A percentile compares a stretch with the other conserved stretches of the same genome.
These are phyloP conservation scores for Mollisia scopiformis DNA, from an alignment of 2,329 filamentous ascomycete species.

Conservation along the genomic window DNA sequence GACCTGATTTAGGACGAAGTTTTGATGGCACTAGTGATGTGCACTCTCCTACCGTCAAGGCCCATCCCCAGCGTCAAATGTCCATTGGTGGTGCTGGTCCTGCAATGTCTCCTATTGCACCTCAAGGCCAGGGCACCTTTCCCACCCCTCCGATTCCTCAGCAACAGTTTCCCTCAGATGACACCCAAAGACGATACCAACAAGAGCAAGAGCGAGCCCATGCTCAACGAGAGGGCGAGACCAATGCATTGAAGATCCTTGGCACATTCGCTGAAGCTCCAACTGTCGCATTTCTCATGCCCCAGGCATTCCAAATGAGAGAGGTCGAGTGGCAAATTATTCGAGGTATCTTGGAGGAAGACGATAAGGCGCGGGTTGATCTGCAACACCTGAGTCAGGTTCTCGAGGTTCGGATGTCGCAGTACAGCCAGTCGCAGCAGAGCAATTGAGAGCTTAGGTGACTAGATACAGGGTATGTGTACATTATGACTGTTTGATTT, in stretches of 20 bases:
- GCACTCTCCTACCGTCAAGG: constrained; percentile 39
- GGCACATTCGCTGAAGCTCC: constrained; percentile 63
- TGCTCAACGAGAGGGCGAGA: constrained; percentile 54
- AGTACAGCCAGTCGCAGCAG: constrained; percentile 4
- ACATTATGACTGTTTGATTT: constrained; percentile 4
- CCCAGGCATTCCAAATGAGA: constrained; percentile 69
- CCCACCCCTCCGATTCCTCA: constrained; percentile 28
- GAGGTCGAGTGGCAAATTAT: constrained; percentile 77
- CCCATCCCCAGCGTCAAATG: constrained; percentile 45
- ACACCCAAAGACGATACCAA: constrained; percentile 37
- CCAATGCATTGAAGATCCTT: constrained; percentile 64
- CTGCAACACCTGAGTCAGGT: constrained; percentile 57
- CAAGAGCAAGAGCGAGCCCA: constrained; percentile 45
- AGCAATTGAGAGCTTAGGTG: background rate
- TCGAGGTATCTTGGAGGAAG: constrained; percentile 45
- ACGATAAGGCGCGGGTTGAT: constrained; percentile 33
- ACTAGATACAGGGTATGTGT: background rate
- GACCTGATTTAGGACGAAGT: constrained; percentile 12
- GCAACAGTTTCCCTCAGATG: constrained; percentile 16
- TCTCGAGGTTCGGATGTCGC: constrained; percentile 44
- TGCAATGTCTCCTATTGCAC: constrained; percentile 56
- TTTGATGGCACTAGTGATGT: constrained; percentile 25
- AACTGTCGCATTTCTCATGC: constrained; percentile 70
- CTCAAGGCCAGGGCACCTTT: constrained; percentile 37
- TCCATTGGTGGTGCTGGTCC: constrained; percentile 52